phyloP scores from a whole-genome alignment of 345 rosid species.

The Zanthoxylum bungeanum region DNA sequence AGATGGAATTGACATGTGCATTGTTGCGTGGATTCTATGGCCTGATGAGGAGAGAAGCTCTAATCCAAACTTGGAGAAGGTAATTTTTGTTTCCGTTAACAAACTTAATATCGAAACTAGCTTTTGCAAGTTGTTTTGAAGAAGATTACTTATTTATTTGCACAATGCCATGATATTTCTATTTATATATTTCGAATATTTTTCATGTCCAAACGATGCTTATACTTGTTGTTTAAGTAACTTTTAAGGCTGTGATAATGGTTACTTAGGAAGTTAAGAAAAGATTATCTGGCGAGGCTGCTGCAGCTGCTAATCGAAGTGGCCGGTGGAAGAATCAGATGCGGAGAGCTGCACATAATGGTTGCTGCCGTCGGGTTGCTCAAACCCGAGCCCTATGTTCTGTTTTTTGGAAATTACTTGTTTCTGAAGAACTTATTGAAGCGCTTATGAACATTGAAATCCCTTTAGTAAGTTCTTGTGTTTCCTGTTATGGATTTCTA shows the following conservation, averaged over 20 bases:
- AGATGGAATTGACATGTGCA: slow-evolving; percentile 65
- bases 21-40: slow-evolving; percentile 93
- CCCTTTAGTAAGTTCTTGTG: slow-evolving; percentile 63
- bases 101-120: background rate
- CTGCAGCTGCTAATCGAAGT: slow-evolving; percentile 81
- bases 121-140: slow-evolving; percentile 7
- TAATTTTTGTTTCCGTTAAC: slow-evolving; percentile 25
- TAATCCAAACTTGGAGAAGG: slow-evolving; percentile 85
- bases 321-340: slow-evolving; percentile 97
- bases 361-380: slow-evolving; percentile 93
- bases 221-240: background rate
- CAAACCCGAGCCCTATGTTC: slow-evolving; percentile 71
- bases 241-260: slow-evolving; percentile 27
- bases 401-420: slow-evolving; percentile 82
- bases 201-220: background rate
- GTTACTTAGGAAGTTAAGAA: slow-evolving; percentile 74
- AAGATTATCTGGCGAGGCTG: slow-evolving; percentile 75
- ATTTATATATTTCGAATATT: background rate
- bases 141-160: background rate
- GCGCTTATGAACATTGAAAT: slow-evolving; percentile 64
- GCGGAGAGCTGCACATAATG: slow-evolving; percentile 90
- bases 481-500: slow-evolving; percentile 5
- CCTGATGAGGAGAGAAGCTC: slow-evolving; percentile 96
- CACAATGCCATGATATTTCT: background rate
- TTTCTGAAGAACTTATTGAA: slow-evolving; percentile 68